phyloP scores from a whole-genome alignment of 2,329 filamentous ascomycete genomes.

The Monosporascus sp. region DNA sequence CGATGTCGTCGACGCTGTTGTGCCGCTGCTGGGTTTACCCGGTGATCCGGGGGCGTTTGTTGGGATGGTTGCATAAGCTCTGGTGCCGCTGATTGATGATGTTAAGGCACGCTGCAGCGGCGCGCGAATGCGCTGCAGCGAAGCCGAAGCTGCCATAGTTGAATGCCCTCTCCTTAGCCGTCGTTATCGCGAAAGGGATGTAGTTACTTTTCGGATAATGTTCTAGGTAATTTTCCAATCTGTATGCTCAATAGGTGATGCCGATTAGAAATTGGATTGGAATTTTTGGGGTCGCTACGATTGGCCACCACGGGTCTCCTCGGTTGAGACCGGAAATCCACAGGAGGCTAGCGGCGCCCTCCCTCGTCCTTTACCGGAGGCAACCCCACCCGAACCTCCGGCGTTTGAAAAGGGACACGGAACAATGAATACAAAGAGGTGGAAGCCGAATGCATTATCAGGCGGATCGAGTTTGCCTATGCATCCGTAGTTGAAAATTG shows the following conservation, averaged over 20 bases:
- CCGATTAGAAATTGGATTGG: conserved; percentile 7
- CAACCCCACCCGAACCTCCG: too few relatives aligned
- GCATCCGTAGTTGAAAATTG: too few relatives aligned
- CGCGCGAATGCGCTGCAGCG: conserved; percentile 21
- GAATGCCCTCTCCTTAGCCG: too few relatives aligned
- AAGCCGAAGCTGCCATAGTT: conserved; percentile 22
- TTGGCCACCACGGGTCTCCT: conserved; percentile 6
- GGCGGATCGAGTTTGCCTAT: too few relatives aligned
- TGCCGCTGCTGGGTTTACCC: conserved; percentile 8
- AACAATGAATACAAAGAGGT: too few relatives aligned
- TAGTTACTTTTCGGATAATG: too few relatives aligned
- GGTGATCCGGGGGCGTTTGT: conserved; percentile 21
- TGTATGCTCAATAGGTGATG: conserved; percentile 1
- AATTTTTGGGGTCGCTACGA: conserved; percentile 10
- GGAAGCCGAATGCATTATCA: too few relatives aligned
- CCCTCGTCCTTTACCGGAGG: too few relatives aligned
- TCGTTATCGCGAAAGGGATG: too few relatives aligned
- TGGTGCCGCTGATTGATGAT: conserved; percentile 8
- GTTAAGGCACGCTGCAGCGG: conserved; percentile 24
- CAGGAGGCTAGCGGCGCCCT: too few relatives aligned
- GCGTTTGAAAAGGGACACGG: too few relatives aligned
- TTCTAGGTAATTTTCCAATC: too few relatives aligned
- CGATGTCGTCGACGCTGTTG: conserved; percentile 14
- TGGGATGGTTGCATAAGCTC: conserved; percentile 27
- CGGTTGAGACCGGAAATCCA: conserved; percentile 11